Base-by-base conservation (phyloP, 2,329 filamentous ascomycete genomes). In the Ciborinia camelliae region DNA sequence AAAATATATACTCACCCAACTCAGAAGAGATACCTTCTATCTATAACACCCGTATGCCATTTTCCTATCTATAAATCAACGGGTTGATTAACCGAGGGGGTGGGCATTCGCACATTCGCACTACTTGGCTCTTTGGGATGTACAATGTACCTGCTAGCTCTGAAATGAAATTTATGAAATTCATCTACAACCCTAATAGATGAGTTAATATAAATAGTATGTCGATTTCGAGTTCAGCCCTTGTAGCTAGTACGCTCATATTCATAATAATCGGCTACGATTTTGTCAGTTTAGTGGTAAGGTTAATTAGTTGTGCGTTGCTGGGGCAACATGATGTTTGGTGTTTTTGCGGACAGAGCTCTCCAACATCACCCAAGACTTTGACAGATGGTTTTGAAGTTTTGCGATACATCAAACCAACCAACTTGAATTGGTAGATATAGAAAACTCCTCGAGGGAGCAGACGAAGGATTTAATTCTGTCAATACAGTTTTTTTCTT, bases 311-410 rank as follows among this genome's bases (percentile, higher is more conserved):
- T 48, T n/a, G 3, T 41, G 12, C 15, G 55, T 59, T 59, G 55
- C 55, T 47, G 41, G n/a, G 55, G 55, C 41, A 59, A 59, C 55
- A 10, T 8, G 7, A 26, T 59, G 55, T 59, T 59, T 59, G 32
- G 28, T 14, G 8, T 35, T 59, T 54, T 59, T 37, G 43, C 28
- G 28, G 28, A 45, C n/a, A n/a, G 28, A 58, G 55, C 55, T 58
- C 55, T 58, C n/a, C 54, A 45, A 45, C 54, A 57, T 57, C 28
- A 23, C 35, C 14, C 55, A 35, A 58, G 47, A 47, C 41, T 59
- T 59, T 59, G 28, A 57, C n/a, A n/a, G n/a, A 59, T 59, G 30
- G 4, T 48, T 35, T 35, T 35, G 20, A 20, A 0, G 26, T 43
- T n/a, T 43, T 26, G 37, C 37, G 9, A 47, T 26, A 59, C 28